Conservation (phyloP, 192 early-diverging fungal genomes). For the Coemansia sp. region DNA sequence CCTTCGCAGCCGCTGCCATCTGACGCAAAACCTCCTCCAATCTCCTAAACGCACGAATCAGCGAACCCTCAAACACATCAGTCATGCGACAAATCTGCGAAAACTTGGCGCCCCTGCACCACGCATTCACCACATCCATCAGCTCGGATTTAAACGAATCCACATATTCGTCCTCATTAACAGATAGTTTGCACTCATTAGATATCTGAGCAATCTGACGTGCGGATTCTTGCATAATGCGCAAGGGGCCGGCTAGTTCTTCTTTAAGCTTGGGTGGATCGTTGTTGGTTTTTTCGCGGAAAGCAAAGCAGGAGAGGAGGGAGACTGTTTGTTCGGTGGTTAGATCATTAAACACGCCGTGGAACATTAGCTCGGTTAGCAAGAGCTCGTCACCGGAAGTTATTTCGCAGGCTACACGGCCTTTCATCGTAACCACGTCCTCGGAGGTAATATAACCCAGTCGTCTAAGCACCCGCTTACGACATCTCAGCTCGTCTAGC, state of each 20-base stretch:
- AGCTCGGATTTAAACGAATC: constrained; percentile 80
- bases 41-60: constrained; percentile 86
- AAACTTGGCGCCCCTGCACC: constrained; percentile 92
- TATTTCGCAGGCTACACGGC: constrained; percentile 97
- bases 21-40: constrained; percentile 90
- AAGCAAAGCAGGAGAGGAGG: constrained; percentile 89
- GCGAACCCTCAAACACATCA: constrained; percentile 90
- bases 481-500: constrained; percentile 88
- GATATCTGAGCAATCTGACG: constrained; percentile 82
- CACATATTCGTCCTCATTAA: constrained; percentile 91
- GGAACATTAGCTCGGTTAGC: constrained; percentile 96
- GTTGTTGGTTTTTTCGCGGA: constrained; percentile 72
- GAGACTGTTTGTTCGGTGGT: constrained; percentile 83
- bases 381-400: constrained; percentile 91
- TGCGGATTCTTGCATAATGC: constrained; percentile 83
- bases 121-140: constrained; percentile 94
- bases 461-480: constrained; percentile 89
- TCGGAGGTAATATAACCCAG: constrained; percentile 79
- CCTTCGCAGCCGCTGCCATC: constrained; percentile 88
- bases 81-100: constrained; percentile 94
- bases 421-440: constrained; percentile 96
- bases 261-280: constrained; percentile 62
- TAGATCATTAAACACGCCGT: constrained; percentile 94
- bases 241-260: constrained; percentile 76
- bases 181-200: constrained; percentile 80